phyloP scores from a whole-genome alignment of 2,329 filamentous ascomycete species.

The Penicillium sp. region DNA sequence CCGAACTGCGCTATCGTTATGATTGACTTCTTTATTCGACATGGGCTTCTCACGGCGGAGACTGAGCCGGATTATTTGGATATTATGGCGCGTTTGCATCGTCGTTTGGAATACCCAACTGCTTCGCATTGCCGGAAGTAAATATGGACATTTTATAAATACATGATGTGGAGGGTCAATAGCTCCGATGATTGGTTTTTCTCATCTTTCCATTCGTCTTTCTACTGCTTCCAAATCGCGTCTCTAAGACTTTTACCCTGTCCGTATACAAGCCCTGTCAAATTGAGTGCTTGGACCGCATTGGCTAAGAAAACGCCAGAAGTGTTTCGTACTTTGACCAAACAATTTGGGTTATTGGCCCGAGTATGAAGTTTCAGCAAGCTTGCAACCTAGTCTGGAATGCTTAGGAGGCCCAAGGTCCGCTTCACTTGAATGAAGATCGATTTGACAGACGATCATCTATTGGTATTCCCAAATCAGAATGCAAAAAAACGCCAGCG shows the following conservation, averaged over 20 bases:
- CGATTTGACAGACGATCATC: slow-evolving; percentile 22
- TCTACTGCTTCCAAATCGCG: neutral
- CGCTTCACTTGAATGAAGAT: neutral
- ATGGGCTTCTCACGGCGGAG: slow-evolving; percentile 29
- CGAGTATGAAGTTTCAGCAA: no score
- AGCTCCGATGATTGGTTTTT: neutral
- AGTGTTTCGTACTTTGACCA: no score
- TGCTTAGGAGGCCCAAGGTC: no score
- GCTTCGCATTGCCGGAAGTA: slow-evolving; percentile 12
- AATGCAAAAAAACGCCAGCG: slow-evolving; percentile 41
- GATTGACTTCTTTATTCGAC: slow-evolving; percentile 33
- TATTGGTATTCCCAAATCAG: slow-evolving; percentile 36
- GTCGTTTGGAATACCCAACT: slow-evolving; percentile 18
- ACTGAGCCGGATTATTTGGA: slow-evolving; percentile 29
- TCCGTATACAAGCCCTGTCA: neutral
- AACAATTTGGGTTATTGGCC: no score
- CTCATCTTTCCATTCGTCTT: neutral
- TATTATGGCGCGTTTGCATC: slow-evolving; percentile 31
- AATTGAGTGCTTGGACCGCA: no score
- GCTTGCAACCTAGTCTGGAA: no score
- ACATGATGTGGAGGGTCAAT: neutral
- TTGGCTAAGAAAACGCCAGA: no score
- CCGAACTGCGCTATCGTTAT: slow-evolving; percentile 30
- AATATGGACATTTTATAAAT: slow-evolving; percentile 5
- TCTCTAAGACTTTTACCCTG: neutral